These are phyloP conservation scores for Mortierella sp. DNA, from an alignment of 371 early-diverging fungal genomes.

Conservation along the genomic window DNA sequence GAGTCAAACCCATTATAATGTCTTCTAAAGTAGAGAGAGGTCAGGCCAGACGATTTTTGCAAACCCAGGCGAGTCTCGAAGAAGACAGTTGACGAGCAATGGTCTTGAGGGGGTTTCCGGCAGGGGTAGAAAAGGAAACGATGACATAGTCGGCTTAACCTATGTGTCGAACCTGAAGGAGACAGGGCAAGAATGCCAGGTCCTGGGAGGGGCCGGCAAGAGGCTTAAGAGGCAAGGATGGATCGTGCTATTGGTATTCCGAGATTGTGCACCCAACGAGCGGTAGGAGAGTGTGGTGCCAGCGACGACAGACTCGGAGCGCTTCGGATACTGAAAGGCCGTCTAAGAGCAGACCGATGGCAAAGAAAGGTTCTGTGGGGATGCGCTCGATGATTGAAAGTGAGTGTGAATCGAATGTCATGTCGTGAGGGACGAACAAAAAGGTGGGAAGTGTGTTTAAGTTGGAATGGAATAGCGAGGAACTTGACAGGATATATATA, in stretches of 20 bases:
- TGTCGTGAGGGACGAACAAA: background rate
- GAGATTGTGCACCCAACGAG: constrained; percentile 1
- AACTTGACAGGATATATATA: background rate
- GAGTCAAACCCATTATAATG: background rate
- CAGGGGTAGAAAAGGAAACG: background rate
- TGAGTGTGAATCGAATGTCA: background rate
- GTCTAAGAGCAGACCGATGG: background rate
- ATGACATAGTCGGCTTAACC: background rate
- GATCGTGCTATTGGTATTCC: constrained; percentile 3
- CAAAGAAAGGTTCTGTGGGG: background rate
- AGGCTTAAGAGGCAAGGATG: background rate
- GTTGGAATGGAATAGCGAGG: no score
- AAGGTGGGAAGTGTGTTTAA: no score
- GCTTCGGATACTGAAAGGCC: background rate
- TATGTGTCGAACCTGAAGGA: background rate
- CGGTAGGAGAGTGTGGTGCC: constrained; percentile 8
- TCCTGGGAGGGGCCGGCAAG: background rate
- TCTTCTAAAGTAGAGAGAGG: background rate
- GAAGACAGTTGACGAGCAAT: background rate
- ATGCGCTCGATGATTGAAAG: background rate
- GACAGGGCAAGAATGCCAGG: background rate
- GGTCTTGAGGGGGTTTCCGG: background rate
- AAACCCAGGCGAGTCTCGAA: background rate
- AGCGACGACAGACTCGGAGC: constrained; percentile 1
- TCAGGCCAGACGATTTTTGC: background rate